Base-by-base conservation (phyloP, 768 basidiomycete species). In the Stropharia rugosoannulata region DNA sequence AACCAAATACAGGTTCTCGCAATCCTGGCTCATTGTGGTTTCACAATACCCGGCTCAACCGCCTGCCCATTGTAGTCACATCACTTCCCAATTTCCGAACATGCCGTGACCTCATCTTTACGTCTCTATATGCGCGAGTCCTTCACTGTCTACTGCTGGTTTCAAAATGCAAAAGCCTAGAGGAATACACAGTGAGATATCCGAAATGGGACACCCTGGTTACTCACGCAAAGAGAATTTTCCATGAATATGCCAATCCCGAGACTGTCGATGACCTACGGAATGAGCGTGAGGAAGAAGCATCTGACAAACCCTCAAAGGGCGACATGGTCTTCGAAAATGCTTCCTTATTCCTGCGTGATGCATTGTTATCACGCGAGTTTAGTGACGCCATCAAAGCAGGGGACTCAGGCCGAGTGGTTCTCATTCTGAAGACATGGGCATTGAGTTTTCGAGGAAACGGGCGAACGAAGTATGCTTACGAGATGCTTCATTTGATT, bases 241-340 rank as follows among this genome's bases (percentile, higher is more conserved):
- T 22, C 22, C 1, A 22, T 22, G 22, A 22, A 4, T 22, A 22
- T 22, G 22, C 4, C 22, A 22, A 22, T 4, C 22, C 22, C 4
- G 22, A 22, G 22, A 22, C 22, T 22, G 22, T 22, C 4, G 22
- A 22, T 4, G 22, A 22, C 2, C 22, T 22, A 22, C 22, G 22
- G 22, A 22, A 22, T 22, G 22, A 22, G 22, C 22, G 22, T 22
- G 22, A 22, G 22, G 22, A 22, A 22, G 22, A 22, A 22, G 22
- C 2, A 22, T 22, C 22, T 4, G 22, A 22, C 22, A 22, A 22
- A 15, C 13, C 40, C 15, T 41, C 12, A 18, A 15, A 44, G 16
- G 64, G 69, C 19, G 69, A 70, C 39, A 62, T 68, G 62, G 62
- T 66, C 2, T 65, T 60, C n/a, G 68, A 70, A 47, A 69, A 69